Conservation (phyloP, 2,329 filamentous ascomycete species). For the Xylariaceae sp. region DNA sequence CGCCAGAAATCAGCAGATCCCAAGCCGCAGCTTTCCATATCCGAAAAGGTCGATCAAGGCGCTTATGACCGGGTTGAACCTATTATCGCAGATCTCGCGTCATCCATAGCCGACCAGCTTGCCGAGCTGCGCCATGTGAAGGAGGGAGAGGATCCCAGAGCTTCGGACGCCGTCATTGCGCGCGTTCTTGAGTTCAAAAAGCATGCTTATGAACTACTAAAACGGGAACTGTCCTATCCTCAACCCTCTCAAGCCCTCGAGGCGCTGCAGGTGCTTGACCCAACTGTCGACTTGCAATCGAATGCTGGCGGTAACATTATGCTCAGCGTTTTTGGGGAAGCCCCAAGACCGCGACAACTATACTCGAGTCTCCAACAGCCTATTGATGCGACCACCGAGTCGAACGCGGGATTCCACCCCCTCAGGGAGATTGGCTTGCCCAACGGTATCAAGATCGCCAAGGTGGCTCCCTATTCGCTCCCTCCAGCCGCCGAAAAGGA, state of each 20-base stretch:
- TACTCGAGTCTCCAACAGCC: constrained; percentile 76
- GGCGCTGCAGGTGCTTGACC: constrained; percentile 33
- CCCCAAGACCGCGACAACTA: constrained; percentile 67
- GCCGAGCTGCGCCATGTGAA: constrained; percentile 36
- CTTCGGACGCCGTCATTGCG: constrained; percentile 36
- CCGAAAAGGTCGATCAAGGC: constrained; percentile 48
- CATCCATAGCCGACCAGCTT: constrained; percentile 43
- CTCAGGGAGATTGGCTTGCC: constrained; percentile 64
- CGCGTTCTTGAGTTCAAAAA: constrained; percentile 54
- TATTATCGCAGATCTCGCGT: constrained; percentile 53
- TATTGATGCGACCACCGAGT: constrained; percentile 26
- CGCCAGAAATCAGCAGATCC: constrained; percentile 52
- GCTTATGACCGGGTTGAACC: constrained; percentile 59
- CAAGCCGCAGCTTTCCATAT: constrained; percentile 39
- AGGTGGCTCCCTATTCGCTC: constrained; percentile 48
- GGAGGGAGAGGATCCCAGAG: constrained; percentile 21
- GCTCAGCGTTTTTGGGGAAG: constrained; percentile 71
- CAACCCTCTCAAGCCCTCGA: constrained; percentile 34
- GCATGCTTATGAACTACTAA: constrained; percentile 56
- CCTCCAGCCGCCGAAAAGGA: constrained; percentile 40
- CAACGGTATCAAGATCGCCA: constrained; percentile 65
- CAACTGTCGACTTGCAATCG: constrained; percentile 37
- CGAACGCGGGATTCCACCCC: constrained; percentile 33
- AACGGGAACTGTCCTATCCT: constrained; percentile 53
- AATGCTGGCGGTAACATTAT: constrained; percentile 50